Conservation (phyloP, 352 stramenopile species). For the Pythium folliculosum region DNA sequence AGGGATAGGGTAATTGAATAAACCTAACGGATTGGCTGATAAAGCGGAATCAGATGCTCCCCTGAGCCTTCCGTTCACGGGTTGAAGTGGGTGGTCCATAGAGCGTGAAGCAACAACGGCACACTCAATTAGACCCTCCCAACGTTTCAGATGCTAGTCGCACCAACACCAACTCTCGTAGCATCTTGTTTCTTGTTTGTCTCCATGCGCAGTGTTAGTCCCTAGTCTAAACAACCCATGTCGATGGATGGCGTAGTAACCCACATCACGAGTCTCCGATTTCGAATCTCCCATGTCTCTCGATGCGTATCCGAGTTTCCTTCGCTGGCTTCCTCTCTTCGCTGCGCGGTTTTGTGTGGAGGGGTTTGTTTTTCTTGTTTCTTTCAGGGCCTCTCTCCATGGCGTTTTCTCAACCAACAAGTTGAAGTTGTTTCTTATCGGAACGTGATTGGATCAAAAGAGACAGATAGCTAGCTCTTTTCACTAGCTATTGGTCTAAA, state of each 20-base stretch:
- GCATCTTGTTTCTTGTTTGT: too few relatives aligned
- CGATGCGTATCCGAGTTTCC: background rate
- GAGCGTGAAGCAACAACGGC: slow-evolving; percentile 22
- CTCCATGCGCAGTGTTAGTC: too few relatives aligned
- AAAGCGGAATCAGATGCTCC: slow-evolving; percentile 15
- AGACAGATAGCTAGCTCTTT: background rate
- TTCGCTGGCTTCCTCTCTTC: background rate
- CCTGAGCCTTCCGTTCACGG: slow-evolving; percentile 2
- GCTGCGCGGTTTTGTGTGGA: background rate
- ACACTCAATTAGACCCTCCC: background rate
- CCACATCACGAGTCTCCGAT: background rate
- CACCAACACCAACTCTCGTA: background rate
- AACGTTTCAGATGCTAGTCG: background rate
- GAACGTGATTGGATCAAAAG: slow-evolving; percentile 35
- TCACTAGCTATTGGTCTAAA: background rate
- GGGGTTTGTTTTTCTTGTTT: background rate
- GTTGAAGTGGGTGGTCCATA: slow-evolving; percentile 31
- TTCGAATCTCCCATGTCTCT: background rate
- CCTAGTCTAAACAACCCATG: too few relatives aligned
- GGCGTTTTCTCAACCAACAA: slow-evolving; percentile 31
- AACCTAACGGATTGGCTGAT: slow-evolving; percentile 6
- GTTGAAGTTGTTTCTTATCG: slow-evolving; percentile 37
- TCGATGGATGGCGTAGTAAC: background rate
- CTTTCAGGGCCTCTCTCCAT: background rate
- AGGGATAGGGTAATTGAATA: background rate